A percentile compares a stretch with the other conserved stretches of the same genome.
Conservation (phyloP, 1,139 yeast genomes). For the Meyerozyma athensensis region DNA sequence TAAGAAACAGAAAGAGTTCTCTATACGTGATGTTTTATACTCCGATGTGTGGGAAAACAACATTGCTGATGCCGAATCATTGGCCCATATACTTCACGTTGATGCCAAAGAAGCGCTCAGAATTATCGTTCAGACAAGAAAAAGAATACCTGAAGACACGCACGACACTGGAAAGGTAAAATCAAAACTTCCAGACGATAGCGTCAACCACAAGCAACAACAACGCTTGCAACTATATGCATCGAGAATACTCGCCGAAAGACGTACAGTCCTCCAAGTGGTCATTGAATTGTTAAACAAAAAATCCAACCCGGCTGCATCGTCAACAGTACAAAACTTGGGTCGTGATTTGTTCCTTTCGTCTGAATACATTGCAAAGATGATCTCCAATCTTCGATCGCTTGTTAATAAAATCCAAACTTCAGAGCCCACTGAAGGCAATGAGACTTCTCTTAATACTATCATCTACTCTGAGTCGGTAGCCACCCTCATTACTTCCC, state of each 20-base stretch:
- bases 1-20: constrained; percentile 23
- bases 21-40: constrained; percentile 38
- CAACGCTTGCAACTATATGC: constrained; percentile 28
- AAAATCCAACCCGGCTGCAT: constrained; percentile 26
- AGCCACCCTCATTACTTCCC: constrained; percentile 29
- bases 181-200: constrained; percentile 34
- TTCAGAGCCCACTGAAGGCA: constrained; percentile 15
- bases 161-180: constrained; percentile 21
- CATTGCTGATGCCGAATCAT: constrained; percentile 34
- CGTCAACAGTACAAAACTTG: constrained; percentile 31
- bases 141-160: constrained; percentile 31
- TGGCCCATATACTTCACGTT: constrained; percentile 29
- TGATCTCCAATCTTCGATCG: constrained; percentile 10
- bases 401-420: constrained; percentile 10
- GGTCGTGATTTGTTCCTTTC: constrained; percentile 36
- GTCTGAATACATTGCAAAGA: constrained; percentile 16
- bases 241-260: constrained; percentile 38
- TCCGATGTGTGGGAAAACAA: constrained; percentile 28
- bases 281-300: constrained; percentile 34
- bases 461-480: constrained; percentile 31
- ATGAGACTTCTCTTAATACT: constrained; percentile 12
- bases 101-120: constrained; percentile 43
- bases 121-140: constrained; percentile 37
- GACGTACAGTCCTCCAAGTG: constrained; percentile 40
- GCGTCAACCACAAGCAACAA: constrained; percentile 26